phyloP scores from a whole-genome alignment of 768 basidiomycete species.

The Phaeotremella skinneri region DNA sequence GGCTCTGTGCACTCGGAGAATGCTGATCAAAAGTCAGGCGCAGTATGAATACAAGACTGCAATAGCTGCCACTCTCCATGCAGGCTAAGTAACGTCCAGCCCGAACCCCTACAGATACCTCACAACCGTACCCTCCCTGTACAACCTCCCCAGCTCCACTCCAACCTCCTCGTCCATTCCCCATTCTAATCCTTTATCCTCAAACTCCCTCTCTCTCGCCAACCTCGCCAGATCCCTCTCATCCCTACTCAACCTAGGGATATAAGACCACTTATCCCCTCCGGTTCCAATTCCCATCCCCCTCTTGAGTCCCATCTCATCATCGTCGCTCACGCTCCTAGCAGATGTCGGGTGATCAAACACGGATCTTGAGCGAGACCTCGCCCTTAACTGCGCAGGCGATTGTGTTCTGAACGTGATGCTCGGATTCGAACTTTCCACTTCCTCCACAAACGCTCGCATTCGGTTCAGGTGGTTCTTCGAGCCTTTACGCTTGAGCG shows the following conservation, averaged over 20 bases:
- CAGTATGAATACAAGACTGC: too few relatives aligned
- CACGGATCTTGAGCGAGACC: background rate
- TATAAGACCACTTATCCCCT: background rate
- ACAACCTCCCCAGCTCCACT: conserved; percentile 30
- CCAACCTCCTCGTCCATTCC: conserved; percentile 39
- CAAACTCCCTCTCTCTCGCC: conserved; percentile 23
- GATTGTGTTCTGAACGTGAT: background rate
- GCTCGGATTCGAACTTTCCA: background rate
- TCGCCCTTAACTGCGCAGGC: background rate
- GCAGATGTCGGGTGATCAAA: background rate
- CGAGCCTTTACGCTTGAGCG: background rate
- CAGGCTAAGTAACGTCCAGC: too few relatives aligned
- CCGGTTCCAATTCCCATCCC: background rate
- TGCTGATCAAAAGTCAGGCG: too few relatives aligned
- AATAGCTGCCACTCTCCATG: too few relatives aligned
- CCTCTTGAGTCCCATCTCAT: background rate
- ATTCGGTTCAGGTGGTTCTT: background rate
- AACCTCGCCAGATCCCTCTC: conserved; percentile 25
- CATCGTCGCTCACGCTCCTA: background rate
- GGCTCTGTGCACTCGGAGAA: too few relatives aligned
- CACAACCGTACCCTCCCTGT: conserved; percentile 35
- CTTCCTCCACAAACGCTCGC: background rate
- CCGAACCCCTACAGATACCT: conserved; percentile 15
- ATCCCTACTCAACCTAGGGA: conserved; percentile 5
- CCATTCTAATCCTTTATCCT: conserved; percentile 29